Evolutionary conservation across 345 rosid genomes (phyloP).

Genomic region (Syzygium aqueum): DNA sequence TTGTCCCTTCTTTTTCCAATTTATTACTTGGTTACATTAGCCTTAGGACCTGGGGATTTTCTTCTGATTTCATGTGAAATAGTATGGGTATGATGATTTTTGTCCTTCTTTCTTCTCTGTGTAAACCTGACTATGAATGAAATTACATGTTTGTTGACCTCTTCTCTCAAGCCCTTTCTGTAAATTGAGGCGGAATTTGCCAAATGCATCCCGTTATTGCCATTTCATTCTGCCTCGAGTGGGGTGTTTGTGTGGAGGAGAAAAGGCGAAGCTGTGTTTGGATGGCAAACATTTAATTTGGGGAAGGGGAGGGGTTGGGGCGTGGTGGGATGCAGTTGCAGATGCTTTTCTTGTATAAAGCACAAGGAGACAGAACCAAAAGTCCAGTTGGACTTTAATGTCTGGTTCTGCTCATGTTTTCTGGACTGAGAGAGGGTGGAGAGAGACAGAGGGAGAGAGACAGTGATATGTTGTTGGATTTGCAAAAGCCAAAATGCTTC

Average conservation of each 20-base stretch:
- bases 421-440: neutral
- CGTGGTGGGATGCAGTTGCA: neutral
- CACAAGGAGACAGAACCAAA: constrained; percentile 1
- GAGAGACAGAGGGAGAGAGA: neutral
- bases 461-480: neutral
- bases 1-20: neutral
- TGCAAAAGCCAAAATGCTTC: constrained; percentile 1
- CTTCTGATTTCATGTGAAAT: neutral
- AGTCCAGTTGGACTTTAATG: neutral
- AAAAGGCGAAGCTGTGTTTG: neutral
- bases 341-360: neutral
- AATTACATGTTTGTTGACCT: neutral
- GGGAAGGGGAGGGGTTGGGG: neutral
- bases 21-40: neutral
- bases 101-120: neutral
- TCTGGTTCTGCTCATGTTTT: neutral
- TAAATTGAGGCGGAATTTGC: neutral
- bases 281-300: neutral
- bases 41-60: neutral
- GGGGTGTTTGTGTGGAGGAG: neutral
- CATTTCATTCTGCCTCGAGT: neutral
- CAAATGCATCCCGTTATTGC: neutral
- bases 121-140: neutral
- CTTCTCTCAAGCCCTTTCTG: neutral
- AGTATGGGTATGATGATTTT: neutral